These are phyloP conservation scores for Penicillium paneum DNA, from an alignment of 2,329 filamentous ascomycete species.

Conservation along the genomic window DNA sequence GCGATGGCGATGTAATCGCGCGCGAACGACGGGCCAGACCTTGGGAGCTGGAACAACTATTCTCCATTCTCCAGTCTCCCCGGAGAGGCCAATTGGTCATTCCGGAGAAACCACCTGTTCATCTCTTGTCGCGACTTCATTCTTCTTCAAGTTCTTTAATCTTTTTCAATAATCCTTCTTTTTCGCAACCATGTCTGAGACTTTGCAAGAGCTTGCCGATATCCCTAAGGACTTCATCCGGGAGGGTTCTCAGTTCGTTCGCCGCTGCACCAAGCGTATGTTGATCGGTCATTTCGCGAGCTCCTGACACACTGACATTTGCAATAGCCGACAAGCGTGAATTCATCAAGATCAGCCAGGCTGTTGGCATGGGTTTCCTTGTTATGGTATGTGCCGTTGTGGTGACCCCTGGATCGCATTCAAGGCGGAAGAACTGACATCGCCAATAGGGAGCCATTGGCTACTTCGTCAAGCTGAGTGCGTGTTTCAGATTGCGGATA, in stretches of 20 bases:
- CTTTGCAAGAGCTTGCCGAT: conserved; percentile 60
- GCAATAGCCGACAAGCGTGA: conserved; percentile 55
- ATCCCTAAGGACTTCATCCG: conserved; percentile 55
- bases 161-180: background rate
- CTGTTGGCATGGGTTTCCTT: conserved; percentile 58
- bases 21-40: background rate
- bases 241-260: conserved; percentile 49
- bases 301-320: conserved; percentile 16
- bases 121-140: conserved; percentile 4
- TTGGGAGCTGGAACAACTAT: background rate
- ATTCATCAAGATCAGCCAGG: conserved; percentile 61
- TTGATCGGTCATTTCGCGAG: conserved; percentile 12
- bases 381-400: conserved; percentile 46
- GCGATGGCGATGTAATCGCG: background rate
- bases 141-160: background rate
- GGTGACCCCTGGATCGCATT: background rate
- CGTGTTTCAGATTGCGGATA: conserved; percentile 21
- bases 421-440: conserved; percentile 9
- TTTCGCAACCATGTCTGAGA: conserved; percentile 51
- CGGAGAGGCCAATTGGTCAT: conserved; percentile 1
- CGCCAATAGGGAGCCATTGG: conserved; percentile 50
- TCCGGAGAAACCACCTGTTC: conserved; percentile 12
- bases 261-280: conserved; percentile 50
- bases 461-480: conserved; percentile 60
- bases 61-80: background rate